These are phyloP conservation scores for Strobilomyces confusus DNA, from an alignment of 768 basidiomycete genomes.

Conservation along the genomic window DNA sequence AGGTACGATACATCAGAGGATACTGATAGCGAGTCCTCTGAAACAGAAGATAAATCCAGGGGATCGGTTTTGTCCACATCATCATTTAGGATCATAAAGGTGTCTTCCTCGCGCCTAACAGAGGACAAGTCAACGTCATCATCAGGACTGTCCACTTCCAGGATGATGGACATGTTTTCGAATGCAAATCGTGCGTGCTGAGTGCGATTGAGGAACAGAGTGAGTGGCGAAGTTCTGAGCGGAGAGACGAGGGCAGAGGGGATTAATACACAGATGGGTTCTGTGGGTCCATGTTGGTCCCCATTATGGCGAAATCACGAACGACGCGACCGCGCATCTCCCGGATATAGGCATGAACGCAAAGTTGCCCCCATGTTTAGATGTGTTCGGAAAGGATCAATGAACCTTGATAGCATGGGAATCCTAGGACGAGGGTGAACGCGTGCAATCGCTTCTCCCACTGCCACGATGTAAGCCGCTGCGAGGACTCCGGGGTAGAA, in stretches of 20 bases:
- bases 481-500: no score
- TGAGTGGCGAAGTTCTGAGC: background rate
- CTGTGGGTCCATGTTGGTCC: slow-evolving; percentile 18
- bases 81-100: slow-evolving; percentile 8
- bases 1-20: slow-evolving; percentile 21
- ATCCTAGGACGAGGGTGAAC: background rate
- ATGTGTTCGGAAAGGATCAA: slow-evolving; percentile 1
- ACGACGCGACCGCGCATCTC: slow-evolving; percentile 5
- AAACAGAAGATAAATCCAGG: background rate
- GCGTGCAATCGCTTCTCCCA: no score
- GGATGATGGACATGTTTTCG: slow-evolving; percentile 14
- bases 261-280: slow-evolving; percentile 5
- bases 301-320: no score
- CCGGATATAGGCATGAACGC: slow-evolving; percentile 21
- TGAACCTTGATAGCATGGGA: slow-evolving; percentile 21
- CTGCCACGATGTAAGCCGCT: background rate
- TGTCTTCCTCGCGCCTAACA: slow-evolving; percentile 5
- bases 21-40: slow-evolving; percentile 15
- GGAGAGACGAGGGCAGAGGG: background rate
- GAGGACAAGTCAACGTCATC: slow-evolving; percentile 6
- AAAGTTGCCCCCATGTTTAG: slow-evolving; percentile 15
- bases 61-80: background rate
- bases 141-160: slow-evolving; percentile 12
- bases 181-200: background rate
- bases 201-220: background rate